Base-by-base conservation (phyloP, 2,329 filamentous ascomycete genomes). In the Botrytis tulipae region DNA sequence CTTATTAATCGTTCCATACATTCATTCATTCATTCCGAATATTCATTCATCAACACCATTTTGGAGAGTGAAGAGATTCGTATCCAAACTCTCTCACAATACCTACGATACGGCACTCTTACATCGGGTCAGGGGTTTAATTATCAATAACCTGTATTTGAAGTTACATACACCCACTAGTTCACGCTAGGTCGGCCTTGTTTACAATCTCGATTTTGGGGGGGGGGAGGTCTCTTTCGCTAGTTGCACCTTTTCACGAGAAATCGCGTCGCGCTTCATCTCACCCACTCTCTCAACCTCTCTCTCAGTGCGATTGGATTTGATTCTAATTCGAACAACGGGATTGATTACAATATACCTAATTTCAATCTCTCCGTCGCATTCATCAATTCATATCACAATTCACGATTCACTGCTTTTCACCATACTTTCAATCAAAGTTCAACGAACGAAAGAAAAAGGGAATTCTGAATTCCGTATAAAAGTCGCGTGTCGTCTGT, bases 171-270 rank as follows among this genome's bases (percentile, higher is more conserved):
- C 51, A 32, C n/a, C n/a, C 51, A 29, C 44, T 70, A 48, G 37
- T 37, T 37, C 54, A 29, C 22, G 22, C 46, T n/a, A 42, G 22
- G 14, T 69, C 42, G 35, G 67, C 10, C 14, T 70, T 59, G 18
- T 70, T 60, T 29, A 69, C 22, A 29, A 44, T 14, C 61, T 66
- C 62, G 40, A 57, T 68, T 70, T 71, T 48, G 44, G 29, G 22
- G 32, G 4, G 4, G 32, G 25, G 71, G 76, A 68, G 65, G 77
- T 77, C 77, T 68, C 77, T 78, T 78, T 78, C 73, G 75, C 71
- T 78, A 78, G 77, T 51, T 75, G 76, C 44, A 77, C 75, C 76
- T 73, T 65, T 54, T 70, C 60, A 68, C 61, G 40, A 42, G 37
- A 65, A 66, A 66, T 73, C 72, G 62, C 69, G 73, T 75, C 73